Base-by-base conservation (phyloP, 1,284 basidiomycete species). In the Pseudozyma tsukubaensis region DNA sequence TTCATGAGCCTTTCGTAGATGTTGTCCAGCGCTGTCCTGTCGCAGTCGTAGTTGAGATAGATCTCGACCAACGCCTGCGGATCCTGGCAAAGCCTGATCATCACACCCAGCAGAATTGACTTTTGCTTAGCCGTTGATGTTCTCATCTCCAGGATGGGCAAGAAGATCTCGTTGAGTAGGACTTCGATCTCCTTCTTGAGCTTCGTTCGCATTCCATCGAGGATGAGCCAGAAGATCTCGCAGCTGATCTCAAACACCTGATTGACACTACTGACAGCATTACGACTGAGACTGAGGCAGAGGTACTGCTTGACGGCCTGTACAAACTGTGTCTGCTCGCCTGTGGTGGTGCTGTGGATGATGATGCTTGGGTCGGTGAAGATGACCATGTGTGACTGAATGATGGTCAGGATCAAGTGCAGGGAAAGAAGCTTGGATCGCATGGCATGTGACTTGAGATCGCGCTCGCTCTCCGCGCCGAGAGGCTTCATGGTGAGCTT, bases 111-210 rank as follows among this genome's bases (percentile, higher is more conserved):
- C 54, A 84, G 61, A 51, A 82, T 81, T 21, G 76, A 77, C 61
- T 84, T 84, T 63, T 84, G 97, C 82, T 93, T 94, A 56, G 97
- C 87, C 0, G 95, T 97, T 11, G 96, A 94, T 19, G 92, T 97
- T 80, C 92, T 91, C 95, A 99, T 98, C 86, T 99, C 97, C 53
- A 99, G 87, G 55, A 99, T 97, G 1, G 97, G 97, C 64, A 99
- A 90, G 87, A 99, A 99, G 79, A 99, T 99, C 84, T 99, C 97
- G 83, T 97, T 97, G 59, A 99, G 86, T 36, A 99, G 88, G 40
- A 99, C 95, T 85, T 98, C 97, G 72, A 99, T 98, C 86, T 99
- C 97, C 92, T 98, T 98, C 93, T 99, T 99, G 71, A 99, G 89
- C 86, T 94, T 97, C 34, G 94, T 94, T 35, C 97, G 89, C 91